These are phyloP conservation scores for Royoungia palumana DNA, from an alignment of 768 basidiomycete species.

Conservation along the genomic window DNA sequence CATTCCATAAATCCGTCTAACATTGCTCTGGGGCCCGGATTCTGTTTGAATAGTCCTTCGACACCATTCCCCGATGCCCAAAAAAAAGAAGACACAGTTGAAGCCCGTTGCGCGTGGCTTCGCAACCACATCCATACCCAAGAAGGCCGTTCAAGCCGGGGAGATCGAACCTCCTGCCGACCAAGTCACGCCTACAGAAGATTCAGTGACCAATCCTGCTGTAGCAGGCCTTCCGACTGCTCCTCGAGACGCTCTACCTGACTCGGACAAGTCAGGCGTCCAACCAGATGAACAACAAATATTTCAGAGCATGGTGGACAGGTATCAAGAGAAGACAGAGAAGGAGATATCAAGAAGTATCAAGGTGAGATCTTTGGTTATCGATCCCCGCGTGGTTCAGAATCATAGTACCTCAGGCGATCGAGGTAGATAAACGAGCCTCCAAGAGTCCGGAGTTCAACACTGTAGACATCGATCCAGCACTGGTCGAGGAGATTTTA, in stretches of 20 bases:
- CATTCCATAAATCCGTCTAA: neutral
- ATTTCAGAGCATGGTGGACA: constrained; percentile 74
- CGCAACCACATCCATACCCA: constrained; percentile 78
- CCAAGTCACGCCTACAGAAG: constrained; percentile 2
- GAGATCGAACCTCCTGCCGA: constrained; percentile 19
- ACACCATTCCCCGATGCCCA: constrained; percentile 48
- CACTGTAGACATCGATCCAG: constrained; percentile 57
- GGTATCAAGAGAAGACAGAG: constrained; percentile 82
- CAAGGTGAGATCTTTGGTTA: constrained; percentile 49
- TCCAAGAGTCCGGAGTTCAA: constrained; percentile 64
- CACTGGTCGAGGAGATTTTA: constrained; percentile 57
- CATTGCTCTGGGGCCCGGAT: neutral
- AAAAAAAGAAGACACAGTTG: constrained; percentile 82
- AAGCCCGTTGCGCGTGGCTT: constrained; percentile 76
- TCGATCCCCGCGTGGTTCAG: no score
- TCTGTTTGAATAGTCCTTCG: neutral
- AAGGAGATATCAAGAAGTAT: constrained; percentile 72
- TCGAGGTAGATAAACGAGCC: constrained; percentile 78
- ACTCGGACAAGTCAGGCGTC: constrained; percentile 30
- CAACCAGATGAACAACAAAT: constrained; percentile 49
- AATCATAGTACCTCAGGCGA: constrained; percentile 37
- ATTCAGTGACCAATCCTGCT: constrained; percentile 4
- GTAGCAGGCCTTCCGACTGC: constrained; percentile 5
- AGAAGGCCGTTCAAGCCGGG: constrained; percentile 50
- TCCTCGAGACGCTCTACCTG: constrained; percentile 7